These are phyloP conservation scores for Candida tammaniensis DNA, from an alignment of 805 yeast species.

Conservation along the genomic window DNA sequence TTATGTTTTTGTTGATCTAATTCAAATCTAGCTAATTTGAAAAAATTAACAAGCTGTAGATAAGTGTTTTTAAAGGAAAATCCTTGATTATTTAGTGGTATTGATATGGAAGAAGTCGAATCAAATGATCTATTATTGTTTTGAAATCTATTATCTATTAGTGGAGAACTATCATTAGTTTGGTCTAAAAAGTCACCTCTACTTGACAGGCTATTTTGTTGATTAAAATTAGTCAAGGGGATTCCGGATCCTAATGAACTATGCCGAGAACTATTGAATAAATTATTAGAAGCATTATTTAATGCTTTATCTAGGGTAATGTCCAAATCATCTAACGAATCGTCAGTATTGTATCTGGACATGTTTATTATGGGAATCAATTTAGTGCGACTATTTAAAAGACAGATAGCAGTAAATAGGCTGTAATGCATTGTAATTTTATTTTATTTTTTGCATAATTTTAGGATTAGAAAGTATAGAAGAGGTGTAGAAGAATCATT, in stretches of 20 bases:
- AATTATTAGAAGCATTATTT: slow-evolving; percentile 45
- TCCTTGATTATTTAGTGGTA: neutral
- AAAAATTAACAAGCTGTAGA: slow-evolving; percentile 15
- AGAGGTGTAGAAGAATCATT: neutral
- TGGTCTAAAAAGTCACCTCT: slow-evolving; percentile 10
- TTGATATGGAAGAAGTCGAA: slow-evolving; percentile 16
- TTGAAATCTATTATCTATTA: slow-evolving; percentile 19
- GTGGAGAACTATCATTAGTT: slow-evolving; percentile 26
- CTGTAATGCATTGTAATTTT: too few species aligned
- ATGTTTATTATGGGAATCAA: too few species aligned
- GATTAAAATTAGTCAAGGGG: slow-evolving; percentile 25
- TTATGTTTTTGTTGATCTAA: slow-evolving; percentile 19
- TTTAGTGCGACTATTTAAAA: too few species aligned
- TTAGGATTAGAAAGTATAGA: neutral
- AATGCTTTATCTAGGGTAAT: slow-evolving; percentile 65
- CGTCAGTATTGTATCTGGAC: slow-evolving; percentile 13
- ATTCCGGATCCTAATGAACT: slow-evolving; percentile 25
- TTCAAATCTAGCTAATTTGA: slow-evolving; percentile 24
- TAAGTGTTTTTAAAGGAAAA: slow-evolving; percentile 10
- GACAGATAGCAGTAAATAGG: too few species aligned
- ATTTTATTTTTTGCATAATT: neutral
- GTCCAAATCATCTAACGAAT: slow-evolving; percentile 61
- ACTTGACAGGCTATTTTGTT: too few species aligned
- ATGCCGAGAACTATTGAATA: slow-evolving; percentile 25
- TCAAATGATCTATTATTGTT: slow-evolving; percentile 18